These are phyloP conservation scores for Sarocladium brachiariae DNA, from an alignment of 2,329 filamentous ascomycete genomes.

Conservation along the genomic window DNA sequence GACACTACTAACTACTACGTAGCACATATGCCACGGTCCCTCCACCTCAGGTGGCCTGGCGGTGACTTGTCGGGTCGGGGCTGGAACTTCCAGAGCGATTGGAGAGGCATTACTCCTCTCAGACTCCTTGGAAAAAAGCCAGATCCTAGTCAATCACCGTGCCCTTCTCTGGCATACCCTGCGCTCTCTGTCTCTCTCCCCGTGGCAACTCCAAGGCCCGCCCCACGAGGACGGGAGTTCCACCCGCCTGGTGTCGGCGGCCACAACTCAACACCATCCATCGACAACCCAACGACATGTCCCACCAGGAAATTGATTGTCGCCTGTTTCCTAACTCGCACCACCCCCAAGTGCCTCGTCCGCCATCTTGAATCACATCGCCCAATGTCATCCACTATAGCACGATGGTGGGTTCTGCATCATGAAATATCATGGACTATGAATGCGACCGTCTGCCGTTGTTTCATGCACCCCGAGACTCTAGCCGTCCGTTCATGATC, in stretches of 20 bases:
- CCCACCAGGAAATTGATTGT: not conserved
- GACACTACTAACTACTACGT: too few relatives aligned
- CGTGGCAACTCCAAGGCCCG: constrained; percentile 5
- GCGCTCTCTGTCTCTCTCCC: not conserved
- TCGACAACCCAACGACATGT: constrained; percentile 5
- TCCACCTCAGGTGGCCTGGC: not conserved
- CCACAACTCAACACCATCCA: constrained; percentile 2
- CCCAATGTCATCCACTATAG: not conserved
- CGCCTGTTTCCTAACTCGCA: not conserved
- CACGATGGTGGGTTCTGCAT: not conserved
- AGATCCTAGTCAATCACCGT: not conserved
- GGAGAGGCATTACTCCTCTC: not conserved
- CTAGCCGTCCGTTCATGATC: not conserved
- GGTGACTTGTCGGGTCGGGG: too few relatives aligned
- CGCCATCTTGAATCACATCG: not conserved
- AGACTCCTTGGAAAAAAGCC: not conserved
- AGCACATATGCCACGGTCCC: not conserved
- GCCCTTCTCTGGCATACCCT: not conserved
- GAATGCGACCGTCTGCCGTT: not conserved
- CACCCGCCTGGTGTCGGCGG: constrained; percentile 8
- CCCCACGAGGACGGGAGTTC: constrained; percentile 10
- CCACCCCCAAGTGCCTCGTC: not conserved
- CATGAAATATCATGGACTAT: too few relatives aligned
- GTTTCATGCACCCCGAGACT: constrained; percentile 2
- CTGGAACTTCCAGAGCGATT: not conserved